phyloP scores from a whole-genome alignment of 2,329 filamentous ascomycete species.

The Nigrograna mackinnonii region DNA sequence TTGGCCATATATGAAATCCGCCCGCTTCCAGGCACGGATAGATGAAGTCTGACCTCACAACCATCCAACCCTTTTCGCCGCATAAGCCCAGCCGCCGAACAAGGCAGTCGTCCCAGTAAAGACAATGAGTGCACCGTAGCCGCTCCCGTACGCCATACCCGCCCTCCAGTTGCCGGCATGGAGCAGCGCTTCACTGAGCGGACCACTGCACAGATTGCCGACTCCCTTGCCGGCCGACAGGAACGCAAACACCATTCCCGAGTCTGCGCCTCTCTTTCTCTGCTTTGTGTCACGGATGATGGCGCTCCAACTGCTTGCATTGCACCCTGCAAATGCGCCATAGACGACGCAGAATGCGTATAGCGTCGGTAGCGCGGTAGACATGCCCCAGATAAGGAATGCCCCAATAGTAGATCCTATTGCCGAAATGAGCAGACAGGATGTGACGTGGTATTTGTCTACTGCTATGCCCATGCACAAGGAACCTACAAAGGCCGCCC shows the following conservation, averaged over 20 bases:
- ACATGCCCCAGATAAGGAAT: slow-evolving; percentile 52
- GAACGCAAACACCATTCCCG: slow-evolving; percentile 53
- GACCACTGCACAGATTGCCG: slow-evolving; percentile 55
- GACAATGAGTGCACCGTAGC: slow-evolving; percentile 41
- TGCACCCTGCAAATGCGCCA: slow-evolving; percentile 46
- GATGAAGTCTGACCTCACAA: slow-evolving; percentile 18
- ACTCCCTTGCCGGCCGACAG: slow-evolving; percentile 55
- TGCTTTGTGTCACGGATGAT: slow-evolving; percentile 48
- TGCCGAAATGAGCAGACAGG: slow-evolving; percentile 41
- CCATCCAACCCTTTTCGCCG: slow-evolving; percentile 34
- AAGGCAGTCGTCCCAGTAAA: slow-evolving; percentile 42
- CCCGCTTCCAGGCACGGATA: too few species aligned
- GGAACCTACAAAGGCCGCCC: slow-evolving; percentile 39
- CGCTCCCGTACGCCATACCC: slow-evolving; percentile 41
- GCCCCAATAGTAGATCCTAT: slow-evolving; percentile 39
- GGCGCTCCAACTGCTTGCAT: slow-evolving; percentile 47
- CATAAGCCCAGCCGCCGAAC: slow-evolving; percentile 26
- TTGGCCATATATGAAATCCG: not conserved
- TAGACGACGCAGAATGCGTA: slow-evolving; percentile 49
- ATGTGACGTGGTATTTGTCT: slow-evolving; percentile 44
- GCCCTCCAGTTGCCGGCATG: slow-evolving; percentile 39
- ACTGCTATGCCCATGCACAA: slow-evolving; percentile 43
- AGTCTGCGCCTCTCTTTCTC: slow-evolving; percentile 43
- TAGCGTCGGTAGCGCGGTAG: slow-evolving; percentile 44
- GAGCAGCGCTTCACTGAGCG: slow-evolving; percentile 53